These are phyloP conservation scores for Kwoniella mangroviensis DNA, from an alignment of 768 basidiomycete genomes.

Conservation along the genomic window DNA sequence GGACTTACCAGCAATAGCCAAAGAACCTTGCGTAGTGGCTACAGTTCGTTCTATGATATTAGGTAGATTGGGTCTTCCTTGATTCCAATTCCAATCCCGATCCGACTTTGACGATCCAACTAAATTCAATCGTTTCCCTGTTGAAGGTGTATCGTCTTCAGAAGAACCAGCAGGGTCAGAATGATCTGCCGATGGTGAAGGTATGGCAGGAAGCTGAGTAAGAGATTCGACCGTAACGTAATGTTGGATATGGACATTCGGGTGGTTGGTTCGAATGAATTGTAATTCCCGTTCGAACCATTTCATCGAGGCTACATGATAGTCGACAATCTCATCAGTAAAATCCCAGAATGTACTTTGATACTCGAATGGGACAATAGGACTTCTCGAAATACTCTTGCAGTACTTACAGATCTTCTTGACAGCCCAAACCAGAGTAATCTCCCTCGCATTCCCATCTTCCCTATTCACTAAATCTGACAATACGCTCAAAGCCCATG, in stretches of 20 bases:
- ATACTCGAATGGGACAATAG: too few relatives aligned
- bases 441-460: slow-evolving; percentile 1
- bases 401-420: not conserved
- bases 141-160: slow-evolving; percentile 3
- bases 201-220: not conserved
- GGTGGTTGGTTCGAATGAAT: not conserved
- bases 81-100: not conserved
- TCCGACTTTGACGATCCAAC: not conserved
- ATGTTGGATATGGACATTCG: not conserved
- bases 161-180: not conserved
- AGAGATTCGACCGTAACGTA: not conserved
- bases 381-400: not conserved
- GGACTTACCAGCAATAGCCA: slow-evolving; percentile 2
- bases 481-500: slow-evolving; percentile 20
- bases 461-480: not conserved
- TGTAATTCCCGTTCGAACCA: slow-evolving; percentile 7
- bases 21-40: not conserved
- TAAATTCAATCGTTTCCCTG: not conserved
- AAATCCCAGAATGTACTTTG: too few relatives aligned
- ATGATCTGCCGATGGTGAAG: not conserved
- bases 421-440: slow-evolving; percentile 5
- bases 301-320: not conserved
- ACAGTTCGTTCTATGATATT: not conserved
- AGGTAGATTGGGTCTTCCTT: not conserved
- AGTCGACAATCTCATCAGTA: too few relatives aligned